Percentiles rank a stretch among this genome's conserved stretches.
Evolutionary conservation across 2,329 filamentous ascomycete species (phyloP).

Genomic region (Pestalotiopsis sp.): DNA sequence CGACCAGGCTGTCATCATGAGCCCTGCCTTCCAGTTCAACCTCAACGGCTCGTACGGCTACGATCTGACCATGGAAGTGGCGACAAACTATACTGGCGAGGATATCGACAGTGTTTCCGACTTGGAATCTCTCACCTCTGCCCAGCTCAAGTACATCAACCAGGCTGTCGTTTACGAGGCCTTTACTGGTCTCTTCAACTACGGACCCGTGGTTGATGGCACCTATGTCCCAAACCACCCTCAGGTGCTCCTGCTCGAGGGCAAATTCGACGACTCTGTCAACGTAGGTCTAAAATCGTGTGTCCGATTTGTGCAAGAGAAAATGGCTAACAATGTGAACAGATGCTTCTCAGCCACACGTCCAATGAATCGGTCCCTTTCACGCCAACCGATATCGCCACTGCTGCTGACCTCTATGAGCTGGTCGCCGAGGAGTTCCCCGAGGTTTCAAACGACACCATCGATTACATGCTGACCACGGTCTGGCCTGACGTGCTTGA

Average conservation of each 20-base stretch:
- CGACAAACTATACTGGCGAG: slow-evolving; percentile 13
- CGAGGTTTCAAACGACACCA: slow-evolving; percentile 20
- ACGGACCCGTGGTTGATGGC: slow-evolving; percentile 9
- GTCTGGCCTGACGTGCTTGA: slow-evolving; percentile 53
- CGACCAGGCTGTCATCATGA: slow-evolving; percentile 23
- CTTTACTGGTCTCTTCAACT: slow-evolving; percentile 11
- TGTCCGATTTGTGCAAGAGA: too few relatives aligned
- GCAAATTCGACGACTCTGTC: slow-evolving; percentile 9
- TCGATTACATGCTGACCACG: slow-evolving; percentile 43
- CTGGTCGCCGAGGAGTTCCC: slow-evolving; percentile 19
- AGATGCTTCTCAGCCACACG: slow-evolving; percentile 35
- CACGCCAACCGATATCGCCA: slow-evolving; percentile 42
- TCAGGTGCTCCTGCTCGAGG: slow-evolving; percentile 9
- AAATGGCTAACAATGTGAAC: not conserved
- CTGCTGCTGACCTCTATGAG: slow-evolving; percentile 28
- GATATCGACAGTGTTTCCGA: slow-evolving; percentile 13
- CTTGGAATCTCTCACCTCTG: not conserved
- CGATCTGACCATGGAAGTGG: slow-evolving; percentile 19
- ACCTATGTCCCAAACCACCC: slow-evolving; percentile 12
- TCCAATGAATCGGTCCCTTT: slow-evolving; percentile 50
- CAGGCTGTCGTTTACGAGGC: slow-evolving; percentile 8
- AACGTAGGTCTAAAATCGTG: slow-evolving; percentile 5
- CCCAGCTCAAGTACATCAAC: slow-evolving; percentile 13
- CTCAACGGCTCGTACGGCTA: slow-evolving; percentile 20
- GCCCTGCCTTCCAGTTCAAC: slow-evolving; percentile 27